Evolutionary conservation across 1,284 basidiomycete genomes (phyloP), one percentile per base, ranked within the genome.

Genomic region (Apiotrichum brassicae): DNA sequence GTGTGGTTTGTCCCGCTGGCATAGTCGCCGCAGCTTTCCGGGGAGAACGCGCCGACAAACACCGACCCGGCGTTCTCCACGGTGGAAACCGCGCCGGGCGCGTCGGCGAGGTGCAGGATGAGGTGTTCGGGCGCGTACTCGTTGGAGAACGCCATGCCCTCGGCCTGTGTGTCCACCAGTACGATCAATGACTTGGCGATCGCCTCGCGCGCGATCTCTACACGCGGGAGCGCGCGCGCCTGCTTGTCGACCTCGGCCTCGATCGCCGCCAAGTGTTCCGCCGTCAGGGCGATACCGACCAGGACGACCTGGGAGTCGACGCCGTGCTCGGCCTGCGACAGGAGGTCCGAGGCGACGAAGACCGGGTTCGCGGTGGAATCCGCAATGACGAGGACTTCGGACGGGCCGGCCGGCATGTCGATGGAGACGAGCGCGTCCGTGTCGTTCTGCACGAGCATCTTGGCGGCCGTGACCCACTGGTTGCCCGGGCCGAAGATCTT

Each of bases 401-500:
- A 93, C 13, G 95, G 95, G 7, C 95, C 95, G 20, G 95, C 95
- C 33, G 95, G 95, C 91, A 98, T 98, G 73, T 99, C 95, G 66
- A 98, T 99, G 19, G 88, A 86, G 11, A 97, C 91, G 53, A 93
- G 76, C 6, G 95, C 94, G 65, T 93, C 87, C n/a, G 92, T 95
- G 70, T 98, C 95, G 71, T 97, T 97, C 73, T 97, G 92, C 20
- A 97, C 92, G 55, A 97, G 76, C 95, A 98, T 97, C 78, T 99
- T 99, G 50, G 94, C 94, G 1, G 95, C 95, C 0, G 94, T 98
- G 23, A 99, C 95, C 86, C 94, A 99, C 72, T 98, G 95, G 71
- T 98, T 98, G 22, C 95, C 95, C 3, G 95, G 95, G 18, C 95
- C 95, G 64, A 97, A 95, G 61, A 98, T 94, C 76, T 97, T 99